Evolutionary conservation across 768 basidiomycete genomes (phyloP).

Genomic region (Auriscalpium orientale): DNA sequence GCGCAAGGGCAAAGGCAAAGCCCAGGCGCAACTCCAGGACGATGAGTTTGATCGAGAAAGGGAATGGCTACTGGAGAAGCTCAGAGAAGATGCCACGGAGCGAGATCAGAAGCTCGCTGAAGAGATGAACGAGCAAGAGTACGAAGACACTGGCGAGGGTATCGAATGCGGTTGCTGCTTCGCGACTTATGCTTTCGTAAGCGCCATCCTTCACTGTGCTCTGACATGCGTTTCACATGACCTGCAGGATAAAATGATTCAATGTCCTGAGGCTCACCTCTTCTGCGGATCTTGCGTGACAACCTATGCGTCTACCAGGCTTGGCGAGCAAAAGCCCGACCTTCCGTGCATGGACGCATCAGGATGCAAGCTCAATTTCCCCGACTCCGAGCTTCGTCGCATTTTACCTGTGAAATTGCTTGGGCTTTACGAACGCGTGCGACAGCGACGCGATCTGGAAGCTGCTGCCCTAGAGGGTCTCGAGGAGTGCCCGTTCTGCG

Average conservation of each 20-base stretch:
- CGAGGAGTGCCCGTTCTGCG: conserved; percentile 89
- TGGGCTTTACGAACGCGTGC: conserved; percentile 63
- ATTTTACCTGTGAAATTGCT: conserved; percentile 62
- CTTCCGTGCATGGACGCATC: conserved; percentile 81
- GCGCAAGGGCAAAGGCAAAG: conserved; percentile 23
- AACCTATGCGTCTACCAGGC: conserved; percentile 56
- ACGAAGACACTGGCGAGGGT: conserved; percentile 47
- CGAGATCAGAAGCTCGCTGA: conserved; percentile 19
- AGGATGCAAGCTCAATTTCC: conserved; percentile 62
- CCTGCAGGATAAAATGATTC: conserved; percentile 70
- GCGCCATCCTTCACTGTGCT: conserved; percentile 20
- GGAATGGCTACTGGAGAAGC: conserved; percentile 33
- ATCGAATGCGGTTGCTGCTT: conserved; percentile 92
- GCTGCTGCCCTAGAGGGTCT: conserved; percentile 71
- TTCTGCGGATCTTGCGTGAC: conserved; percentile 74
- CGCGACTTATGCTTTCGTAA: conserved; percentile 57
- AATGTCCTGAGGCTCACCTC: conserved; percentile 84
- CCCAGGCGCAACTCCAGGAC: conserved; percentile 18
- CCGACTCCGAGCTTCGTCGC: conserved; percentile 58
- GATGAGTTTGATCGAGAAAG: conserved; percentile 21
- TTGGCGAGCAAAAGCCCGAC: conserved; percentile 54
- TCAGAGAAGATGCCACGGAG: conserved; percentile 20
- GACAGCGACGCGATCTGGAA: conserved; percentile 73
- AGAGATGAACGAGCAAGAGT: conserved; percentile 28
- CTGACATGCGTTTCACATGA: background rate